Percentiles rank a stretch among this genome's conserved stretches.
Conservation (phyloP, 23 red algal species). For the Agarophyton chilense region DNA sequence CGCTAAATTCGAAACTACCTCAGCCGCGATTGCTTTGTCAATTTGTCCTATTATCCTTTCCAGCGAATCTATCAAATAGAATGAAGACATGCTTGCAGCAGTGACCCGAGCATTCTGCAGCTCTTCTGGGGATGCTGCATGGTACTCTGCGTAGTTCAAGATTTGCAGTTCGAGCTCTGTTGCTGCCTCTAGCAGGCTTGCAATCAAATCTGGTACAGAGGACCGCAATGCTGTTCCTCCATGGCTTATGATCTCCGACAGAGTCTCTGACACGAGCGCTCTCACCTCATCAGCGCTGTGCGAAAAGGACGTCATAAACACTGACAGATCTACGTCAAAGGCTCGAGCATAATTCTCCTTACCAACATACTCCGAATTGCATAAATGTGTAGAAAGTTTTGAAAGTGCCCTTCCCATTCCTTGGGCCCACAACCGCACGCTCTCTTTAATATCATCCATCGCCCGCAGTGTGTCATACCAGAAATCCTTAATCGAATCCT, state of each 20-base stretch:
- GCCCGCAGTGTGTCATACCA: conserved; percentile 49
- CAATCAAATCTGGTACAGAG: conserved; percentile 30
- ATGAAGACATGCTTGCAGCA: conserved; percentile 46
- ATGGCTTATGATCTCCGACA: conserved; percentile 41
- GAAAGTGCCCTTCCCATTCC: conserved; percentile 24
- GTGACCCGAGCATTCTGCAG: conserved; percentile 38
- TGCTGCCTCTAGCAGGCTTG: conserved; percentile 45
- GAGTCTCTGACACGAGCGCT: conserved; percentile 24
- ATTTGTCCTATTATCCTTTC: conserved; percentile 53
- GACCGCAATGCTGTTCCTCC: conserved; percentile 13
- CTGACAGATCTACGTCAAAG: conserved; percentile 37
- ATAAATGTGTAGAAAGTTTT: conserved; percentile 64
- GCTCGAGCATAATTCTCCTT: conserved; percentile 17
- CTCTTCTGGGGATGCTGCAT: conserved; percentile 34
- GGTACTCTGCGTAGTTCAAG: conserved; percentile 69
- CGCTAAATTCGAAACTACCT: conserved; percentile 13
- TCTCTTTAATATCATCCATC: conserved; percentile 79
- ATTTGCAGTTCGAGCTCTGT: conserved; percentile 53
- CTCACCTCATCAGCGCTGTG: conserved; percentile 57
- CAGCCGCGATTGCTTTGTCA: conserved; percentile 38
- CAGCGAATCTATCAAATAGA: conserved; percentile 49
- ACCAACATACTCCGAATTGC: conserved; percentile 35
- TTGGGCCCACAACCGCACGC: conserved; percentile 25
- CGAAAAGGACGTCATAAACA: conserved; percentile 39
- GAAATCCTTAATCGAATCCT: conserved; percentile 35